phyloP scores from a whole-genome alignment of 805 yeast species.

The Candida stauntonica region DNA sequence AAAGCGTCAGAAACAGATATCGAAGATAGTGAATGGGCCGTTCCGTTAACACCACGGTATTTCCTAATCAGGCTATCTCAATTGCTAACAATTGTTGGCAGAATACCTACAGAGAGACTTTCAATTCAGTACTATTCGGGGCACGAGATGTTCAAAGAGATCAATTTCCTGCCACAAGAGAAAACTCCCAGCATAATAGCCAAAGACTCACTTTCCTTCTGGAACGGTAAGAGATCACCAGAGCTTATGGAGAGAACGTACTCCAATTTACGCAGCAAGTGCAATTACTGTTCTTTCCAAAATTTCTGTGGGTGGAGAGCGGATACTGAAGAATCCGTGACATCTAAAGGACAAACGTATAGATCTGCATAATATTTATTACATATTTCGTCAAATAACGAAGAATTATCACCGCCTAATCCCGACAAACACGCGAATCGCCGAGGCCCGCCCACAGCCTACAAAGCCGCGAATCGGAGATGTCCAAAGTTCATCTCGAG shows the following conservation, averaged over 20 bases:
- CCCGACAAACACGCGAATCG: too few species aligned
- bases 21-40: constrained; percentile 39
- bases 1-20: not conserved
- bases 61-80: constrained; percentile 54
- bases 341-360: not conserved
- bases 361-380: not conserved
- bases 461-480: too few species aligned
- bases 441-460: too few species aligned
- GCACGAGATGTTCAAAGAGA: constrained; percentile 38
- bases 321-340: constrained; percentile 4
- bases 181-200: constrained; percentile 29
- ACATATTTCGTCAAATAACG: too few species aligned
- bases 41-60: constrained; percentile 51
- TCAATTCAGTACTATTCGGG: constrained; percentile 52
- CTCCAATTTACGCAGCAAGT: constrained; percentile 35
- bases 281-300: constrained; percentile 53
- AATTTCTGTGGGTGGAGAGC: constrained; percentile 38
- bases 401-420: too few species aligned
- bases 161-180: constrained; percentile 36
- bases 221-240: constrained; percentile 58
- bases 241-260: constrained; percentile 34
- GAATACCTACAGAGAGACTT: constrained; percentile 34
- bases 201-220: constrained; percentile 38
- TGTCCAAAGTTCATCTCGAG: too few species aligned
- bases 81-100: constrained; percentile 32